Conservation (phyloP, 768 basidiomycete species). For the Boletus barrowsii region DNA sequence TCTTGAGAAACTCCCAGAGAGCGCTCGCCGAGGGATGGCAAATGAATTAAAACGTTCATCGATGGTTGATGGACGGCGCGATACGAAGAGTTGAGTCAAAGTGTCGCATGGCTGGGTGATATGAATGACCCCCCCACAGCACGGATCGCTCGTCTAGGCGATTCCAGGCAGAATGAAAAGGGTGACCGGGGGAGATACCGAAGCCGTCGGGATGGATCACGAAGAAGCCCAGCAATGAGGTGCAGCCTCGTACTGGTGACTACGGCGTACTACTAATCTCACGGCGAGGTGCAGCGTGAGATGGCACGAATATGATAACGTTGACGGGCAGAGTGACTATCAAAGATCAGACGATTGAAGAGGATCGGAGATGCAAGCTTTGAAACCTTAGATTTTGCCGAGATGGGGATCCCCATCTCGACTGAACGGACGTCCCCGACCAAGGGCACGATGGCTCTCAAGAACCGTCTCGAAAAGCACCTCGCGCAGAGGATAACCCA, state of each 20-base stretch:
- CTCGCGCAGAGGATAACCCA: conserved; percentile 22
- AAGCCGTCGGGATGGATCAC: conserved; percentile 11
- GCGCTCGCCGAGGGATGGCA: conserved; percentile 12
- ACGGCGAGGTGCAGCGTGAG: no score
- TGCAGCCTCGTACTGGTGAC: background rate
- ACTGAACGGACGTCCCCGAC: conserved; percentile 10
- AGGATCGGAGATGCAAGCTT: conserved; percentile 31
- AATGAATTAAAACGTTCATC: conserved; percentile 26
- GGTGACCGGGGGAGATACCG: conserved; percentile 26
- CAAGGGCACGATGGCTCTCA: background rate
- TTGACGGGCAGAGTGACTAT: conserved; percentile 18
- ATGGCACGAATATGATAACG: conserved; percentile 28
- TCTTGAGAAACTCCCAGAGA: conserved; percentile 1
- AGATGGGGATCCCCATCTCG: conserved; percentile 16
- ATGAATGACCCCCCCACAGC: conserved; percentile 5
- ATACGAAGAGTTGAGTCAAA: conserved; percentile 8
- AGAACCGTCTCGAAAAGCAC: conserved; percentile 18
- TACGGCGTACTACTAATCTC: background rate
- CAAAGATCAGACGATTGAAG: conserved; percentile 18
- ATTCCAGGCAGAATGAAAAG: conserved; percentile 1
- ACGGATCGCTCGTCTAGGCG: background rate
- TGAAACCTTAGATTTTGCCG: conserved; percentile 33
- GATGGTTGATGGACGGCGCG: conserved; percentile 20
- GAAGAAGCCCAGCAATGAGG: conserved; percentile 11
- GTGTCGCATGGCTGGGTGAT: conserved; percentile 2